These are phyloP conservation scores for Septoria petroselini DNA, from an alignment of 2,329 filamentous ascomycete species.

Conservation along the genomic window DNA sequence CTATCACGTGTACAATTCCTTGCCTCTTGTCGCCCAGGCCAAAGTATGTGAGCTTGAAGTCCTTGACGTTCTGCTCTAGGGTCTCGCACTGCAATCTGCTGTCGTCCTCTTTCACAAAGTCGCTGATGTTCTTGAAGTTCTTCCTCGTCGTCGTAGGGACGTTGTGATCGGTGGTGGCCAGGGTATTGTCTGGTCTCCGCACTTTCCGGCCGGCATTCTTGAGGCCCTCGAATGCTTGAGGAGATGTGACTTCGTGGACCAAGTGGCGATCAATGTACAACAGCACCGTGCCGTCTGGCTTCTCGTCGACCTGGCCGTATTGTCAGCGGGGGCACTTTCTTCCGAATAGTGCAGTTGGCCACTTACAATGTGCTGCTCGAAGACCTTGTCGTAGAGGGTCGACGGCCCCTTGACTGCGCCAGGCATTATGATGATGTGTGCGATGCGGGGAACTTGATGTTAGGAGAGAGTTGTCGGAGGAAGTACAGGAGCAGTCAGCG, in stretches of 20 bases:
- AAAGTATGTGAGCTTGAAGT: slow-evolving; percentile 95
- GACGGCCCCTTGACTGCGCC: slow-evolving; percentile 35
- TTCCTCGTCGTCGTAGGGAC: slow-evolving; percentile 89
- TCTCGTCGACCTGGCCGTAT: slow-evolving; percentile 64
- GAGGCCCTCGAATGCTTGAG: slow-evolving; percentile 96
- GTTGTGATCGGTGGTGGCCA: slow-evolving; percentile 96
- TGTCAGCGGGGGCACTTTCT: slow-evolving; percentile 6
- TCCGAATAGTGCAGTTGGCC: not conserved
- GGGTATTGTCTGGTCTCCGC: slow-evolving; percentile 90
- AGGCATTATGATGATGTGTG: slow-evolving; percentile 28
- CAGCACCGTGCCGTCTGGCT: slow-evolving; percentile 85
- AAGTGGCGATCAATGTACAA: slow-evolving; percentile 96
- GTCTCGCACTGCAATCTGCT: slow-evolving; percentile 92
- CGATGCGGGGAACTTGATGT: not conserved
- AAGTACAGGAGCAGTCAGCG: not conserved
- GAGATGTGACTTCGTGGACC: slow-evolving; percentile 97
- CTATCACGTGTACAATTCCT: slow-evolving; percentile 97
- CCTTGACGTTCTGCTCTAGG: slow-evolving; percentile 94
- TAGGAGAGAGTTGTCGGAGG: not conserved
- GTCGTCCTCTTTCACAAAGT: slow-evolving; percentile 93
- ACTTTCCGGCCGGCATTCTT: slow-evolving; percentile 85
- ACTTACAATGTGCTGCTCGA: slow-evolving; percentile 75
- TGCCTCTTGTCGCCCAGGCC: slow-evolving; percentile 94
- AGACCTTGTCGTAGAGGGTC: slow-evolving; percentile 83
- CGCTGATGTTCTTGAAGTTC: slow-evolving; percentile 86